Percentiles rank a stretch among this genome's conserved stretches.
phyloP scores from a whole-genome alignment of 257 asterid genomes.

The Mitragyna speciosa region DNA sequence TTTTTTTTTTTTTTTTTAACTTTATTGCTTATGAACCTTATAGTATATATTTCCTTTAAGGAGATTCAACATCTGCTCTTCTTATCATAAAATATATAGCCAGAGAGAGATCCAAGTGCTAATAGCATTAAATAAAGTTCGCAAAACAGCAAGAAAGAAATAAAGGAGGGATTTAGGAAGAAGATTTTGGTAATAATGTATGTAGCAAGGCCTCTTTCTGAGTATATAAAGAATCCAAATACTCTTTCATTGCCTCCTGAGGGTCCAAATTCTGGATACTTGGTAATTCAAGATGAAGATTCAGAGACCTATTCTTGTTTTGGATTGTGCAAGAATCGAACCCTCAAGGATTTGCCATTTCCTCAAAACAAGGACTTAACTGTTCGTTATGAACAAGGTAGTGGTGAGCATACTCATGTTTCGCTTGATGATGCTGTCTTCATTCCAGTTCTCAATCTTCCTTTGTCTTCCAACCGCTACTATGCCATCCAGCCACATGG shows the following conservation, averaged over 20 bases:
- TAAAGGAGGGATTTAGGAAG: not conserved
- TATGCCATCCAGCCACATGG: slow-evolving; percentile 51
- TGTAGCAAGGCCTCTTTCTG: slow-evolving; percentile 62
- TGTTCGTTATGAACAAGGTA: not conserved
- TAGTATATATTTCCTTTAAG: too few species aligned
- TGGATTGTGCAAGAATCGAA: slow-evolving; percentile 45
- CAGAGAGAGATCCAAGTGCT: too few species aligned
- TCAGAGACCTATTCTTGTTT: slow-evolving; percentile 51
- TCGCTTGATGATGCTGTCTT: slow-evolving; percentile 17
- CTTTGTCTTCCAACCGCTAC: slow-evolving; percentile 54
- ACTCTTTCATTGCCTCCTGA: slow-evolving; percentile 27
- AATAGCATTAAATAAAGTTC: too few species aligned
- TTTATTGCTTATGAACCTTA: too few species aligned
- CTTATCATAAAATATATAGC: too few species aligned
- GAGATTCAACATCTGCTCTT: too few species aligned
- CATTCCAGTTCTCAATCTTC: slow-evolving; percentile 55
- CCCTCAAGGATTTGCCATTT: slow-evolving; percentile 43
- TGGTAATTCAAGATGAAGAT: slow-evolving; percentile 65
- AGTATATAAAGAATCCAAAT: slow-evolving; percentile 37
- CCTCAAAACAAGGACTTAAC: slow-evolving; percentile 60
- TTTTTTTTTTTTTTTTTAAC: too few species aligned
- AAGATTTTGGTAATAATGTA: slow-evolving; percentile 30
- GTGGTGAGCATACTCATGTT: not conserved
- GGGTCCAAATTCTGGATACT: slow-evolving; percentile 64
- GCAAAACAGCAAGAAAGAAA: not conserved